Evolutionary conservation across 257 asterid genomes (phyloP).

Genomic region (Anisodus tanguticus): DNA sequence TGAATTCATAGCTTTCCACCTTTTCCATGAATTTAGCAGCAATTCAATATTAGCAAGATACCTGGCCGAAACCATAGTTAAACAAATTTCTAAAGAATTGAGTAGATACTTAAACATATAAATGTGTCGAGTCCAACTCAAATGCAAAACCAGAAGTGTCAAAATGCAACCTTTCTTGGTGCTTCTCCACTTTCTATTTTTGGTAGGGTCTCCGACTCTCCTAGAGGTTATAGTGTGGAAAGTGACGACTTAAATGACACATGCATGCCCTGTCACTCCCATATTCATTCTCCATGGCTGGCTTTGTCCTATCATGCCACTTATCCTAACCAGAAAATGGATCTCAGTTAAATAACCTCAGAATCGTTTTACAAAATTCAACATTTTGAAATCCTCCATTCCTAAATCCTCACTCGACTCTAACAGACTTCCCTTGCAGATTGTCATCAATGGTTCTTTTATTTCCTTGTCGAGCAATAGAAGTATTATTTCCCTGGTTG

Average conservation of each 20-base stretch:
- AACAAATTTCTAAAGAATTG: not conserved
- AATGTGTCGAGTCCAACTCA: not conserved
- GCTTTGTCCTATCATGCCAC: not conserved
- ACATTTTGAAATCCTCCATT: not conserved
- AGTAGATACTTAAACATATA: not conserved
- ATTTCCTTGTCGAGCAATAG: not conserved
- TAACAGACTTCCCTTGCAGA: not conserved
- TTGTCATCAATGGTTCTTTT: not conserved
- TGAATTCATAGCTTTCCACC: not conserved
- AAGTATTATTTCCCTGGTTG: too few species aligned
- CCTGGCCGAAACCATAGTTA: not conserved
- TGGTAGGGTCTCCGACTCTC: not conserved
- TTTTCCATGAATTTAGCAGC: not conserved
- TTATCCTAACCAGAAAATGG: not conserved
- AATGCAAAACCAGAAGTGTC: not conserved
- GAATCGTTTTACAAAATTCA: not conserved
- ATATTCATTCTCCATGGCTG: not conserved
- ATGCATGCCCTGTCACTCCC: not conserved
- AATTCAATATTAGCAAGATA: not conserved
- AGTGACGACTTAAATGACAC: not conserved
- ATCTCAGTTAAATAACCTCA: not conserved
- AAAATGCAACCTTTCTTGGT: not conserved
- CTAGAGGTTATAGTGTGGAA: not conserved
- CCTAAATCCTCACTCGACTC: not conserved
- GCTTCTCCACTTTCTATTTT: not conserved